phyloP scores from a whole-genome alignment of 352 stramenopile species.

The Globisporangium ultimum region DNA sequence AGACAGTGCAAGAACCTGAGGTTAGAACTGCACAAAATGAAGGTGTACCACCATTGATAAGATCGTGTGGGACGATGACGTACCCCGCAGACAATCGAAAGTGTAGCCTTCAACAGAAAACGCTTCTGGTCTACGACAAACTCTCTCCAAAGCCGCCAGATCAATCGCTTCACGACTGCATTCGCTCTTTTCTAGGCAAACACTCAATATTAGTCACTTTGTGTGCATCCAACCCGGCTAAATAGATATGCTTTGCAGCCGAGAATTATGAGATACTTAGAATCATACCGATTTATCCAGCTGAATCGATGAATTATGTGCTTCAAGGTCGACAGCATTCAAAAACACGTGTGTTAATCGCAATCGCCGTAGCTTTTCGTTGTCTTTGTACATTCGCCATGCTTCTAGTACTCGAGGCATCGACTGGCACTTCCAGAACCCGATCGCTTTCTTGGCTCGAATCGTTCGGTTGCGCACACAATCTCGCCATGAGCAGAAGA shows the following conservation, averaged over 20 bases:
- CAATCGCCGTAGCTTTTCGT: slow-evolving; percentile 26
- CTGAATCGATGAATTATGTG: slow-evolving; percentile 67
- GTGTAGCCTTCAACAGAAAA: slow-evolving; percentile 64
- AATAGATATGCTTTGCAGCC: neutral
- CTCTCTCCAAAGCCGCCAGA: slow-evolving; percentile 46
- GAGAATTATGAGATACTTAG: neutral
- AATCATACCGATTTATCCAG: slow-evolving; percentile 33
- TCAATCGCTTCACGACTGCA: slow-evolving; percentile 29
- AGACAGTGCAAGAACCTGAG: neutral
- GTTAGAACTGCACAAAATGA: no score
- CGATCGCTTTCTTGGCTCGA: slow-evolving; percentile 53
- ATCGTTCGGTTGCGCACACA: slow-evolving; percentile 32
- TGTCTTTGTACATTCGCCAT: slow-evolving; percentile 31
- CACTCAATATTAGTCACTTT: neutral
- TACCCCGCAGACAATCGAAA: slow-evolving; percentile 70
- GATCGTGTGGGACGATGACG: slow-evolving; percentile 1
- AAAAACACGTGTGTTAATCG: slow-evolving; percentile 60
- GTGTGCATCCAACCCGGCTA: no score
- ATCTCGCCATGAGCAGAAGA: slow-evolving; percentile 49
- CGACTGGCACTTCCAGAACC: slow-evolving; percentile 68
- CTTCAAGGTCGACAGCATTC: slow-evolving; percentile 53
- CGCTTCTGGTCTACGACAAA: slow-evolving; percentile 57
- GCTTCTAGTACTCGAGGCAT: slow-evolving; percentile 53
- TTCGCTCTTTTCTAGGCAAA: slow-evolving; percentile 40
- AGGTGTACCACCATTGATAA: no score